phyloP scores from a whole-genome alignment of 768 basidiomycete species.

The Cyclocybe cylindracea region DNA sequence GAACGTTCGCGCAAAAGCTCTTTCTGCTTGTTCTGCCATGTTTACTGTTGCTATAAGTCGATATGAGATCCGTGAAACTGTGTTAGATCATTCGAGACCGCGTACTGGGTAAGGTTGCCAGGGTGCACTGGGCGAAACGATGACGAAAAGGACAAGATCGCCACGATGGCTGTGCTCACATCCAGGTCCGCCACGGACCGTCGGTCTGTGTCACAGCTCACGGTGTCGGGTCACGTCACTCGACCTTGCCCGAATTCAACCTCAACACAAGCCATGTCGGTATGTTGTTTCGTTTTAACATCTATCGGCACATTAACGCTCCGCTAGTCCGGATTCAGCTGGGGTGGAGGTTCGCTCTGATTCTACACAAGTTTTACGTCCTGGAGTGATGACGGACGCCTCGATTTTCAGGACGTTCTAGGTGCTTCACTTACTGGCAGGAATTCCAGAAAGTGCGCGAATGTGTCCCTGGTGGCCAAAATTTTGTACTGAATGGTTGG shows the following conservation, averaged over 20 bases:
- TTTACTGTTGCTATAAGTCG: background rate
- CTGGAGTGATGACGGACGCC: background rate
- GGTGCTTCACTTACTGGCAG: conserved; percentile 93
- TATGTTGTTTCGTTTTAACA: conserved; percentile 19
- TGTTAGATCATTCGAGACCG: background rate
- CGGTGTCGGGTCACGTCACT: conserved; percentile 4
- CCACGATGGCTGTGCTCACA: background rate
- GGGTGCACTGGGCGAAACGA: background rate
- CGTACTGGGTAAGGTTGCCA: background rate
- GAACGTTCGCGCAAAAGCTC: conserved; percentile 68
- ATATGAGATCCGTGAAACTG: background rate
- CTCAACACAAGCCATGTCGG: conserved; percentile 35
- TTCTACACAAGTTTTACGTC: background rate
- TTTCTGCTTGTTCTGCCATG: conserved; percentile 53
- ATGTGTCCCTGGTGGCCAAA: background rate
- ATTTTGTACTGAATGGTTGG: conserved; percentile 3
- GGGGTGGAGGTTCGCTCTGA: conserved; percentile 38
- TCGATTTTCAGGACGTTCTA: conserved; percentile 60
- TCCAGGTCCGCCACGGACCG: background rate
- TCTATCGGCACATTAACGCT: background rate
- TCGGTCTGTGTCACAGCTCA: background rate
- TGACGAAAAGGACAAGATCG: background rate
- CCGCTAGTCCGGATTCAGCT: conserved; percentile 47
- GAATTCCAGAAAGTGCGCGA: conserved; percentile 71
- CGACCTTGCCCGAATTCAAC: conserved; percentile 10